phyloP scores from a whole-genome alignment of 2,329 filamentous ascomycete species.

The Hypocreales sp. region DNA sequence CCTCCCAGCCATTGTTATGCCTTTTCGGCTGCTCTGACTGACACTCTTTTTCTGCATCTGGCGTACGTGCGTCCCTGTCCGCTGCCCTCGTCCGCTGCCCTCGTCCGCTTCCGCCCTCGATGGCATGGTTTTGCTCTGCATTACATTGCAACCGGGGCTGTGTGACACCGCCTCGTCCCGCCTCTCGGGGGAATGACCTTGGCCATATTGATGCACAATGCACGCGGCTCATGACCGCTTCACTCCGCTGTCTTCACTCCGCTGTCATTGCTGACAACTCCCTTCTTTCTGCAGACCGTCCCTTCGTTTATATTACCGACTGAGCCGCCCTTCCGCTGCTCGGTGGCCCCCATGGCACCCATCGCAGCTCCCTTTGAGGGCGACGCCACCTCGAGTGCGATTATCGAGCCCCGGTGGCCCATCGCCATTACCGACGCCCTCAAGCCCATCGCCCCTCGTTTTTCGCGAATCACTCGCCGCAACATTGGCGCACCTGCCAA shows the following conservation, averaged over 20 bases:
- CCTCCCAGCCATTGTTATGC: slow-evolving; percentile 1
- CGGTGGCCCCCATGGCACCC: slow-evolving; percentile 4
- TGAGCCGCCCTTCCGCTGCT: slow-evolving; percentile 1
- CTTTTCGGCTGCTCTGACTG: background rate
- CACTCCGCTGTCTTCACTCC: no score
- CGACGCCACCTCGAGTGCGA: background rate
- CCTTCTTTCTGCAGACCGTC: slow-evolving; percentile 2
- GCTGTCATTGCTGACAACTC: no score
- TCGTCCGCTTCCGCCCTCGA: background rate
- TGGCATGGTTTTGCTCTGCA: background rate
- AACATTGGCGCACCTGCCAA: no score
- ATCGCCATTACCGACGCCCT: slow-evolving; percentile 2
- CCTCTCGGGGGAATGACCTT: slow-evolving; percentile 2
- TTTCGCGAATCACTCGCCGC: no score
- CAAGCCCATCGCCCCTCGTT: no score
- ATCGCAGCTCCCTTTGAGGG: no score
- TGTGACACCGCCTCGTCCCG: background rate
- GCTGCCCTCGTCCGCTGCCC: background rate
- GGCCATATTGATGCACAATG: background rate
- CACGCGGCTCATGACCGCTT: no score
- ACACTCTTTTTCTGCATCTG: background rate
- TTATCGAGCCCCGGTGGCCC: slow-evolving; percentile 4
- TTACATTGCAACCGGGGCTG: slow-evolving; percentile 1
- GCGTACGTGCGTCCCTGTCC: background rate
- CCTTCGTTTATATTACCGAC: slow-evolving; percentile 5